Evolutionary conservation across 257 asterid genomes (phyloP), one percentile per base, ranked within the genome.

Genomic region (Penstemon eatonii): DNA sequence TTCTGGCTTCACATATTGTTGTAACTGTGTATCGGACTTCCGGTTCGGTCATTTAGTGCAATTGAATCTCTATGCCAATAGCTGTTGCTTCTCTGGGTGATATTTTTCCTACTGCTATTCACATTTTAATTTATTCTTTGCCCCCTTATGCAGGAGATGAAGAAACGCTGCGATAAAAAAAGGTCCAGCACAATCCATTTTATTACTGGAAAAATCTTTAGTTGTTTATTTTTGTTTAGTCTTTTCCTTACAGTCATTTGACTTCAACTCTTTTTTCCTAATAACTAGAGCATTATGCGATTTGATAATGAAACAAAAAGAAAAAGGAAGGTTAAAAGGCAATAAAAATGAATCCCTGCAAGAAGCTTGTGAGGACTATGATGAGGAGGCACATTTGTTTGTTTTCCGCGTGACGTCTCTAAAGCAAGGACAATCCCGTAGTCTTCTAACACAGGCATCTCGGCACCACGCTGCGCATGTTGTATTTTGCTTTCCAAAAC

Each of bases 401-500:
- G 89, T 94, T 55, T 86, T 94, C 75, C 97, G 97, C 50, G 84
- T 91, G 97, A 88, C 89, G 74, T 94, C 99, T 46, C 87, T 94
- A 68, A 91, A 82, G 78, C 97, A 87, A 86, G 99, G 97, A 67
- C 99, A 94, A 81, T 87, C 96, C 62, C 96, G 88, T 60, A 94
- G 96, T 78, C 91, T 94, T 75, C 81, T 94, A 49, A 91, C 97
- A 4, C 97, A 91, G 84, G 96, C 96, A 76, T 85, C 96, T 72
- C 85, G 99, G 44, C 99, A 94, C 77, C 96, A 94, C 83, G 96
- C 99, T 82, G 99, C 96, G 11, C 99, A 93, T 97, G 99, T 90
- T 68, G 39, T 73, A 69, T 67, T n/a, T 42, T 56, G 43, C 49
- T 50, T 68, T 33, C 60, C 62, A 7, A 50, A 59, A 12, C 65